Percentiles rank a stretch among this genome's conserved stretches.
These are phyloP conservation scores for Sporisorium scitamineum DNA, from an alignment of 1,284 basidiomycete genomes.

Conservation along the genomic window DNA sequence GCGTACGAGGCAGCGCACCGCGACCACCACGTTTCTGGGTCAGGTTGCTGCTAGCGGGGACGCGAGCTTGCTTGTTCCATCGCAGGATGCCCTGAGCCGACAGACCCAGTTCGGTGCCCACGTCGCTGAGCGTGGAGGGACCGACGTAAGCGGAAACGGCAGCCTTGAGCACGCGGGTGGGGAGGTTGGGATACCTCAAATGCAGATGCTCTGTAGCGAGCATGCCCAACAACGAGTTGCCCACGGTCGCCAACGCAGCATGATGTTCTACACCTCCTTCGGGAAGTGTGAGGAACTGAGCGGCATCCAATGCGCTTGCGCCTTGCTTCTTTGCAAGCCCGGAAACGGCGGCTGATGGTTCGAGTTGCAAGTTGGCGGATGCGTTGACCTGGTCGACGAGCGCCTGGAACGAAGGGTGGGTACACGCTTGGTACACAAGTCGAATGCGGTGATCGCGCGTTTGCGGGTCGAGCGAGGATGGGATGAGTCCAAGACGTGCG, in stretches of 20 bases:
- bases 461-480: conserved; percentile 27
- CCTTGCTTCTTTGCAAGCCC: conserved; percentile 32
- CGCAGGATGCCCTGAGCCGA: conserved; percentile 65
- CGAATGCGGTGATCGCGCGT: conserved; percentile 51
- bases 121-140: conserved; percentile 81
- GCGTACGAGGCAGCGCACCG: conserved; percentile 1
- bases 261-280: conserved; percentile 73
- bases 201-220: conserved; percentile 89
- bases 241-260: conserved; percentile 81
- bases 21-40: conserved; percentile 31
- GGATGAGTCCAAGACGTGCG: conserved; percentile 56
- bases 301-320: conserved; percentile 18
- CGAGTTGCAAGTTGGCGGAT: conserved; percentile 24
- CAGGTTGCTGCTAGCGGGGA: conserved; percentile 12
- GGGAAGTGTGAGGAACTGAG: conserved; percentile 24
- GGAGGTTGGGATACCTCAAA: conserved; percentile 87
- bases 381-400: conserved; percentile 45
- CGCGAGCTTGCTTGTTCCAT: conserved; percentile 72
- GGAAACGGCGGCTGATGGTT: conserved; percentile 24
- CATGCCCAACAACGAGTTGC: conserved; percentile 90
- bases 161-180: conserved; percentile 87
- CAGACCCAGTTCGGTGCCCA: conserved; percentile 76
- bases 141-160: conserved; percentile 92
- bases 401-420: conserved; percentile 58
- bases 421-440: conserved; percentile 60